Evolutionary conservation across 2,329 filamentous ascomycete genomes (phyloP).

Genomic region (Emydomyces testavorans): DNA sequence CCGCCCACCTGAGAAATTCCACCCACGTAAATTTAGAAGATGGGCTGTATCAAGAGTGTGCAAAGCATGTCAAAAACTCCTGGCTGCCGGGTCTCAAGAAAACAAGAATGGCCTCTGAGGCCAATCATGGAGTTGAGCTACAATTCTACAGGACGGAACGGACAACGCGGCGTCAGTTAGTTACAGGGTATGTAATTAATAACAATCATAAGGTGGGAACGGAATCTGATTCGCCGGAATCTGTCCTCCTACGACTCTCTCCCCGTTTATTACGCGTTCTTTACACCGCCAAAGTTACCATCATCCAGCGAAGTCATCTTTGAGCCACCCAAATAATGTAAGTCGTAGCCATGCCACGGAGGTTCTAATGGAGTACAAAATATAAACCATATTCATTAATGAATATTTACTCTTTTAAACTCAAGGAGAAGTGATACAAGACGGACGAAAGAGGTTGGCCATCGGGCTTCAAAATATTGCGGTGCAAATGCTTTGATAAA

Average conservation of each 20-base stretch:
- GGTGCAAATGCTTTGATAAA: no score
- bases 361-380: neutral
- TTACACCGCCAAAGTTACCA: slow-evolving; percentile 4
- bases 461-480: no score
- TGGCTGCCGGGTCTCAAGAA: neutral
- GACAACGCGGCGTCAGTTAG: slow-evolving; percentile 4
- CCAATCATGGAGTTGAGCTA: neutral
- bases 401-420: no score
- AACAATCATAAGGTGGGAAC: neutral
- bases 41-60: no score
- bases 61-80: neutral
- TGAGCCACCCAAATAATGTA: neutral
- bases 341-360: no score
- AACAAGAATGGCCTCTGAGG: neutral
- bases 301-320: neutral
- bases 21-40: no score
- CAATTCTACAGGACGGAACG: slow-evolving; percentile 4
- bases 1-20: neutral
- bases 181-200: neutral
- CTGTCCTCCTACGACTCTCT: slow-evolving; percentile 2
- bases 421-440: no score
- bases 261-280: neutral
- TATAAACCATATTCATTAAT: no score
- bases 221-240: slow-evolving; percentile 14
- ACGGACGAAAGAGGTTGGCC: no score